Conservation (phyloP, 768 basidiomycete genomes). For the Macrocybe gigantea region DNA sequence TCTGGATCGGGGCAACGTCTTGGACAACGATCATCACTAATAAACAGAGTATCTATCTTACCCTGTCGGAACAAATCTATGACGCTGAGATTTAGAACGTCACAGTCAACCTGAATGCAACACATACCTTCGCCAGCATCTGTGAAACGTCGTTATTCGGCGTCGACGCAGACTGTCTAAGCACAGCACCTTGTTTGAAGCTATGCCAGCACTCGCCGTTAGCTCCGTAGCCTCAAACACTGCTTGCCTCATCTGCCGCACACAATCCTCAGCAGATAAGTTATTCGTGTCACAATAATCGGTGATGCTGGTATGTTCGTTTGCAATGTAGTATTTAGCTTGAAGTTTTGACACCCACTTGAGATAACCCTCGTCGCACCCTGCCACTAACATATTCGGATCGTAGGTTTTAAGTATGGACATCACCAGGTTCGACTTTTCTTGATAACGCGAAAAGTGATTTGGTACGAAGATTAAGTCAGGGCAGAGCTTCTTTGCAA, state of each 20-base stretch:
- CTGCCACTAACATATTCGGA: slow-evolving; percentile 66
- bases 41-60: slow-evolving; percentile 16
- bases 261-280: slow-evolving; percentile 66
- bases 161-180: slow-evolving; percentile 3
- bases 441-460: slow-evolving; percentile 56
- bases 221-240: slow-evolving; percentile 77
- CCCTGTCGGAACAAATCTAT: slow-evolving; percentile 92
- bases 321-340: slow-evolving; percentile 1
- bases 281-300: slow-evolving; percentile 67
- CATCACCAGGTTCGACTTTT: slow-evolving; percentile 74
- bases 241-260: slow-evolving; percentile 65
- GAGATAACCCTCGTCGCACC: slow-evolving; percentile 88
- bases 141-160: slow-evolving; percentile 22
- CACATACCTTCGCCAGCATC: slow-evolving; percentile 86
- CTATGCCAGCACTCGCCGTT: slow-evolving; percentile 93
- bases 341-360: slow-evolving; percentile 50
- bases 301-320: slow-evolving; percentile 57
- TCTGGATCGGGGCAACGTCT: slow-evolving; percentile 33
- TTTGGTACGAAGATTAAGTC: slow-evolving; percentile 67
- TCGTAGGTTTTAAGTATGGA: slow-evolving; percentile 64
- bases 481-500: slow-evolving; percentile 92
- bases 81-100: background rate
- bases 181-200: slow-evolving; percentile 76
- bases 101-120: background rate
- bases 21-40: slow-evolving; percentile 1